phyloP scores from a whole-genome alignment of 1,284 basidiomycete genomes.

The Malassezia japonica region DNA sequence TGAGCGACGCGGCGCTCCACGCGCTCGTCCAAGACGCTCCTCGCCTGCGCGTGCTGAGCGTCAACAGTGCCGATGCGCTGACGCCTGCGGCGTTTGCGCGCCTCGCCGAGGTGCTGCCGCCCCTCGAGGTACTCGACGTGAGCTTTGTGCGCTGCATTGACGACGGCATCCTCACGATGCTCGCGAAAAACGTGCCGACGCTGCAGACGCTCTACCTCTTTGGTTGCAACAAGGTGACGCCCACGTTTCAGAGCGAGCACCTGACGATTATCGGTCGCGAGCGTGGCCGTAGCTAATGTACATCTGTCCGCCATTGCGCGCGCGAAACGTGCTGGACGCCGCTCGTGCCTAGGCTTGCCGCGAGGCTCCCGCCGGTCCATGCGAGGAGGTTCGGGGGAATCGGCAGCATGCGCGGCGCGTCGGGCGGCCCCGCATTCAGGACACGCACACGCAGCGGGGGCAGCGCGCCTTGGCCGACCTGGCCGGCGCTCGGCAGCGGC shows the following conservation, averaged over 20 bases:
- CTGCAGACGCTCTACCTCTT: constrained; percentile 44
- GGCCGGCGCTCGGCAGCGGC: background rate
- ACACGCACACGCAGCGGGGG: background rate
- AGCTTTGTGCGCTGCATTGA: constrained; percentile 79
- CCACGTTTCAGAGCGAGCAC: constrained; percentile 11
- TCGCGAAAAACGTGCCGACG: constrained; percentile 51
- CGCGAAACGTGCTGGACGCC: background rate
- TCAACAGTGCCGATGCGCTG: constrained; percentile 55
- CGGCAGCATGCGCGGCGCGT: background rate
- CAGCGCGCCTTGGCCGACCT: background rate
- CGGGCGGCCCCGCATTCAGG: background rate
- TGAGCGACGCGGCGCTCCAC: constrained; percentile 57
- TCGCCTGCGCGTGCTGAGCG: constrained; percentile 59
- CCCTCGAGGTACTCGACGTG: constrained; percentile 62
- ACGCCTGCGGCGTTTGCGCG: constrained; percentile 52
- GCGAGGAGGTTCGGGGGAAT: constrained; percentile 9
- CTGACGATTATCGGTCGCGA: constrained; percentile 33
- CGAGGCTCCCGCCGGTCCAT: constrained; percentile 18
- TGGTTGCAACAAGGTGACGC: constrained; percentile 35
- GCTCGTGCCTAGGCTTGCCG: background rate
- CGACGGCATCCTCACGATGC: constrained; percentile 66
- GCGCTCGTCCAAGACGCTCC: constrained; percentile 51
- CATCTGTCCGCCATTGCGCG: constrained; percentile 2
- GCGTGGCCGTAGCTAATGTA: background rate
- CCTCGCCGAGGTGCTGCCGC: constrained; percentile 49